Base-by-base conservation (phyloP, 805 yeast species). In the Zygosaccharomyces bisporus region DNA sequence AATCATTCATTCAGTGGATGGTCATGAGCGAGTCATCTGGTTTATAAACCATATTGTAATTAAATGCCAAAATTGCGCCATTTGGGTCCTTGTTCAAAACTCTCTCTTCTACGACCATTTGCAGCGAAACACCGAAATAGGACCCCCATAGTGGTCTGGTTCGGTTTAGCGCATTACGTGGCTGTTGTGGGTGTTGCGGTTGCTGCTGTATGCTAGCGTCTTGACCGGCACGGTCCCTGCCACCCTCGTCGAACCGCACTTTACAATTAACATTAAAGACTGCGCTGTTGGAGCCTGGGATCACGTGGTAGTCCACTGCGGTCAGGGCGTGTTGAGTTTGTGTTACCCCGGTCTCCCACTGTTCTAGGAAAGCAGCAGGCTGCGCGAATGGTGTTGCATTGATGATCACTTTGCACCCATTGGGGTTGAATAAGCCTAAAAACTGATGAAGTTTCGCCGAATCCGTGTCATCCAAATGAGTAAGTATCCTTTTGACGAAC, bases 231-330 rank as follows among this genome's bases (percentile, higher is more conserved):
- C 80, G 75, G 47, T 80, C 81, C 47, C 69, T 74, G 0, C 93
- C 93, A 43, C 82, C 75, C 56, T 86, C 93, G 61, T 86, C 93
- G 54, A 84, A 85, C 48, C 81, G 71, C 9, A 84, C 85, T 60
- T 82, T 85, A 12, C 78, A 68, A 41, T 71, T 69, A 12, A 78
- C 64, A 44, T 73, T 73, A 21, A 80, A 70, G 6, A 82, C 70
- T 30, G 71, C 60, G 0, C 75, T 69, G 1, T 79, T 80, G 0
- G 84, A 72, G 0, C 86, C 86, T 0, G 86, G 86, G 7, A 84
- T 74, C 46, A 77, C 66, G 56, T 84, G 93, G 37, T 78, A 73
- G 58, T 84, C 91, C 42, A 75, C 72, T 9, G 81, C 75, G n/a
- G 79, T 76, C 32, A 83, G 57, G 43, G 71, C 78, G 57, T 84